Conservation (phyloP, 768 basidiomycete species). For the Boletus rex-veris region DNA sequence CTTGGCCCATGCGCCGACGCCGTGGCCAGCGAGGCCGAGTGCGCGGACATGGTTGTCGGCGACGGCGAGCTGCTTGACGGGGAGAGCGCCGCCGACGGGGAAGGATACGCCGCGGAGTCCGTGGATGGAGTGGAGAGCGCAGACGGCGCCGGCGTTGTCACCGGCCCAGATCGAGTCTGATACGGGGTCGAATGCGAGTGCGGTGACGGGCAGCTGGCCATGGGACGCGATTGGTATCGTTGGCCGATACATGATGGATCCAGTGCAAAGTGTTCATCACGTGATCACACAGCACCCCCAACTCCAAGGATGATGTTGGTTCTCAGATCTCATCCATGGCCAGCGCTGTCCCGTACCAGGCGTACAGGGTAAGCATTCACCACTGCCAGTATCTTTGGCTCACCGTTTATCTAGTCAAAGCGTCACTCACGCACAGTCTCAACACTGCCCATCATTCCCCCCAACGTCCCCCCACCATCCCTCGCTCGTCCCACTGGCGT, state of each 20-base stretch:
- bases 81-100: slow-evolving; percentile 61
- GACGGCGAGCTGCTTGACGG: slow-evolving; percentile 70
- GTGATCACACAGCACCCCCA: slow-evolving; percentile 4
- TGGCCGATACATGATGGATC: slow-evolving; percentile 20
- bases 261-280: slow-evolving; percentile 2
- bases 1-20: slow-evolving; percentile 78
- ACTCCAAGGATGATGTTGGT: not conserved
- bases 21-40: slow-evolving; percentile 52
- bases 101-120: slow-evolving; percentile 71
- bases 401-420: slow-evolving; percentile 37
- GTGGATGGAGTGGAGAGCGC: slow-evolving; percentile 61
- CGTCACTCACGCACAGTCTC: slow-evolving; percentile 44
- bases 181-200: slow-evolving; percentile 85
- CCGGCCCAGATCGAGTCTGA: slow-evolving; percentile 91
- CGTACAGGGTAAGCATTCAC: slow-evolving; percentile 39
- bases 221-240: slow-evolving; percentile 12
- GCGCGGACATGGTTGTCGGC: slow-evolving; percentile 81
- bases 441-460: slow-evolving; percentile 16
- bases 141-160: slow-evolving; percentile 62
- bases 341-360: slow-evolving; percentile 45
- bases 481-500: no score
- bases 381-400: not conserved
- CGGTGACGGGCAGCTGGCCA: slow-evolving; percentile 52
- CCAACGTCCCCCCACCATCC: slow-evolving; percentile 16
- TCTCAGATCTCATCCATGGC: not conserved